A percentile compares a stretch with the other conserved stretches of the same genome.
phyloP scores from a whole-genome alignment of 73 alveolate genomes.

The Paramecium pentaurelia region DNA sequence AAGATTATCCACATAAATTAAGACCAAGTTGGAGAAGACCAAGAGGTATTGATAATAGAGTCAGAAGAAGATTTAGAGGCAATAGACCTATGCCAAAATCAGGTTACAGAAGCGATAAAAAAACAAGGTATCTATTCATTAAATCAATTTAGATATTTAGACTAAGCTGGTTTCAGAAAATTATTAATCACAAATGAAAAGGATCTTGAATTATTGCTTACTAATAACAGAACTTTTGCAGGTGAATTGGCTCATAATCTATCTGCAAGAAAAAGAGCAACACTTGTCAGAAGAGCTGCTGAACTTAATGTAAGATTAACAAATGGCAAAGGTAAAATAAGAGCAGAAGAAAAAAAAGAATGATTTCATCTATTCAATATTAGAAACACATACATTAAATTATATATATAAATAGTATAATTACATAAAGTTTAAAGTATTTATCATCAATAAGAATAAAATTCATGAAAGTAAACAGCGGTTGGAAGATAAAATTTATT shows the following conservation, averaged over 20 bases:
- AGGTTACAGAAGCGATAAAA: slow-evolving; percentile 94
- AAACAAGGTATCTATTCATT: slow-evolving; percentile 64
- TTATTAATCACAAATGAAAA: slow-evolving; percentile 84
- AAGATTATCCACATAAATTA: slow-evolving; percentile 55
- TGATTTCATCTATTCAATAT: not conserved
- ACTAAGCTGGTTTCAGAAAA: slow-evolving; percentile 93
- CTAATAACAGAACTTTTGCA: slow-evolving; percentile 96
- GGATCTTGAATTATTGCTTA: slow-evolving; percentile 96
- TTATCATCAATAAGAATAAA: not conserved
- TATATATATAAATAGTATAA: not conserved
- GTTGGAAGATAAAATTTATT: not conserved
- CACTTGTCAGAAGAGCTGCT: slow-evolving; percentile 94
- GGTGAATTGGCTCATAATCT: slow-evolving; percentile 96
- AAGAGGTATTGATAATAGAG: slow-evolving; percentile 97
- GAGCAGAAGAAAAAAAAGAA: slow-evolving; percentile 69
- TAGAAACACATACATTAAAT: not conserved
- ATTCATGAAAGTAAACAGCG: not conserved
- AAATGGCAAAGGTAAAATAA: slow-evolving; percentile 87
- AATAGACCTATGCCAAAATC: slow-evolving; percentile 88
- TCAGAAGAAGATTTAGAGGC: slow-evolving; percentile 98
- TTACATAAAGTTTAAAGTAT: not conserved
- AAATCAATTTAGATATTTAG: slow-evolving; percentile 63
- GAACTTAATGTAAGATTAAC: slow-evolving; percentile 94
- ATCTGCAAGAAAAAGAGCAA: slow-evolving; percentile 90
- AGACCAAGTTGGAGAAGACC: slow-evolving; percentile 98